Evolutionary conservation across 2,329 filamentous ascomycete genomes (phyloP).

Genomic region (Chaetomium sp.): DNA sequence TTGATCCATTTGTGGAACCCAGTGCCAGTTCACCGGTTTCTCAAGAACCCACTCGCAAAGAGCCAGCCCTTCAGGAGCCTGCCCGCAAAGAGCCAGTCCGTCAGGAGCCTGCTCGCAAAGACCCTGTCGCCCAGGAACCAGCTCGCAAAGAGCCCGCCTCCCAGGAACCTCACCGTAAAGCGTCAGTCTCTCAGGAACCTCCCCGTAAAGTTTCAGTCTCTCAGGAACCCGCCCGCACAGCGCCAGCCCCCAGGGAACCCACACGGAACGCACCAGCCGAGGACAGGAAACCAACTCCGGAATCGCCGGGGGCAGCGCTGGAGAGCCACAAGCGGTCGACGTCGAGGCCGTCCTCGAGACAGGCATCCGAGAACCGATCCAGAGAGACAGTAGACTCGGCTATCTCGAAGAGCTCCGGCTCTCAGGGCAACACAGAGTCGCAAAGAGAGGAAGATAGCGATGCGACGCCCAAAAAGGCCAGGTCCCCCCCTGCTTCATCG

Average conservation of each 20-base stretch:
- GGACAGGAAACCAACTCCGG: conserved; percentile 3
- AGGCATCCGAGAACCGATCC: conserved; percentile 34
- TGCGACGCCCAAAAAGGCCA: conserved; percentile 36
- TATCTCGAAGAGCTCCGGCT: conserved; percentile 12
- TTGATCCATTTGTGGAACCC: conserved; percentile 62
- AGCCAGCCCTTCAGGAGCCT: neutral
- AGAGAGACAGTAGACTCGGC: conserved; percentile 25
- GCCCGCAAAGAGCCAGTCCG: too few species aligned
- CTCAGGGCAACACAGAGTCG: conserved; percentile 19
- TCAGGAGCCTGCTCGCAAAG: too few species aligned
- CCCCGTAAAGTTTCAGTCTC: neutral
- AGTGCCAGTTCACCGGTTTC: conserved; percentile 36
- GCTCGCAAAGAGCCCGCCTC: too few species aligned
- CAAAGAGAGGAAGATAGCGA: conserved; percentile 34
- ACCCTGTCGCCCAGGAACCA: too few species aligned
- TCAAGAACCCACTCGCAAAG: conserved; percentile 45
- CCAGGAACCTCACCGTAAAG: neutral
- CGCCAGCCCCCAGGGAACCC: conserved; percentile 43
- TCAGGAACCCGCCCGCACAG: conserved; percentile 44
- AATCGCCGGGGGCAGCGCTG: conserved; percentile 31
- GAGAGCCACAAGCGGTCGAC: conserved; percentile 30
- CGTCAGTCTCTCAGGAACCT: neutral
- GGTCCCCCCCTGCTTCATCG: conserved; percentile 41
- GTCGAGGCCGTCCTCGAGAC: conserved; percentile 27
- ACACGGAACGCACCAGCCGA: conserved; percentile 34